These are phyloP conservation scores for Fusarium austroafricanum DNA, from an alignment of 2,329 filamentous ascomycete genomes.

Conservation along the genomic window DNA sequence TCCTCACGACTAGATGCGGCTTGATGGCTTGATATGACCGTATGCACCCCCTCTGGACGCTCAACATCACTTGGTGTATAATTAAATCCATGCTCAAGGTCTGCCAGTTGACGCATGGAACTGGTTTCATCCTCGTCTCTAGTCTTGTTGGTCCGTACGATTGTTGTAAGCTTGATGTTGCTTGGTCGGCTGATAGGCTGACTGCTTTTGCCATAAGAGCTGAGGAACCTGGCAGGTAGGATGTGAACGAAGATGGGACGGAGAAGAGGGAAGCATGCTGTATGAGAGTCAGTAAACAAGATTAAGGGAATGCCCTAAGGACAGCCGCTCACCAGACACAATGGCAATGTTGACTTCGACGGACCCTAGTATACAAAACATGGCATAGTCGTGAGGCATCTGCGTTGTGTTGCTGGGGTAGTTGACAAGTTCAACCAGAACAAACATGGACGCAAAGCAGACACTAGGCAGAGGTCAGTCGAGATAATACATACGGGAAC, in stretches of 20 bases:
- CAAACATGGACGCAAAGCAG: constrained; percentile 32
- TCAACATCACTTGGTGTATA: background rate
- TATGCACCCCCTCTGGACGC: constrained; percentile 11
- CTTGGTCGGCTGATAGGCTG: constrained; percentile 33
- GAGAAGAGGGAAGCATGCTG: constrained; percentile 40
- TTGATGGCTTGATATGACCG: constrained; percentile 20
- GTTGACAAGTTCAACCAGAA: constrained; percentile 10
- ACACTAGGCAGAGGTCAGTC: constrained; percentile 11
- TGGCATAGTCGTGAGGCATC: constrained; percentile 39
- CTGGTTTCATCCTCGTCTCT: constrained; percentile 27
- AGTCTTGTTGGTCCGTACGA: constrained; percentile 15
- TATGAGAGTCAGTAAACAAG: background rate
- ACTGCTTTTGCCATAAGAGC: constrained; percentile 25
- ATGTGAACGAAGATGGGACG: constrained; percentile 35
- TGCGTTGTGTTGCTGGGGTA: constrained; percentile 21
- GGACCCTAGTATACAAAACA: constrained; percentile 25
- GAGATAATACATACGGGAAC: too few species aligned
- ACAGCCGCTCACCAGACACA: constrained; percentile 28
- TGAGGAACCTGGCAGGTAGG: constrained; percentile 31
- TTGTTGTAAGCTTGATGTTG: constrained; percentile 23
- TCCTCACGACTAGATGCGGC: background rate
- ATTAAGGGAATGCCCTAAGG: fast-evolving
- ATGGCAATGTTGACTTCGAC: constrained; percentile 41
- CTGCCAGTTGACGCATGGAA: constrained; percentile 32
- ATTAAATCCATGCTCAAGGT: constrained; percentile 12